These are phyloP conservation scores for Fusarium sp. DNA, from an alignment of 2,329 filamentous ascomycete species.

Conservation along the genomic window DNA sequence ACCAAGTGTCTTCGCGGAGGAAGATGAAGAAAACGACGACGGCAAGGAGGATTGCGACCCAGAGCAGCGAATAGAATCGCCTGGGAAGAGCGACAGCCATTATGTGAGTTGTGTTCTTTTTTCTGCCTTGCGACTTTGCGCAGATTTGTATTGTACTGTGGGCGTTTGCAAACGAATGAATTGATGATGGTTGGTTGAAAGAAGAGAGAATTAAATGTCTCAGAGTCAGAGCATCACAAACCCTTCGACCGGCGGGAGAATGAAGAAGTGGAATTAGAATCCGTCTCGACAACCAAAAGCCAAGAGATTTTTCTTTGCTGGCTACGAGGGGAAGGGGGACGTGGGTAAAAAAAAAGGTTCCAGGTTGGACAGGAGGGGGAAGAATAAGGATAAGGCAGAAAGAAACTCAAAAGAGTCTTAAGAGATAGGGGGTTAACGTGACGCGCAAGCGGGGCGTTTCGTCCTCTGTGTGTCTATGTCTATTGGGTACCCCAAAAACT, in stretches of 20 bases:
- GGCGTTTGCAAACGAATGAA: conserved; percentile 11
- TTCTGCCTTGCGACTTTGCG: background rate
- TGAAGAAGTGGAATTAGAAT: conserved; percentile 10
- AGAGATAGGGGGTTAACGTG: conserved; percentile 29
- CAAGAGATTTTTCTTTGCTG: conserved; percentile 26
- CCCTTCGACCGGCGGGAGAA: conserved; percentile 29
- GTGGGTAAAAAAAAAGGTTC: conserved; percentile 1
- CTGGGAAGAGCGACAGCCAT: conserved; percentile 41
- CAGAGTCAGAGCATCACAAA: conserved; percentile 36
- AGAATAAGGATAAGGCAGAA: conserved; percentile 28
- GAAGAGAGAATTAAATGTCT: conserved; percentile 22
- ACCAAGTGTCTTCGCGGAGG: conserved; percentile 40
- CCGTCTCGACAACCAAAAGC: conserved; percentile 8
- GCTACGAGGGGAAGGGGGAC: conserved; percentile 13
- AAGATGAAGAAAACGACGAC: conserved; percentile 40
- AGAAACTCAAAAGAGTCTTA: background rate
- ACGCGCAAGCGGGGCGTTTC: conserved; percentile 32
- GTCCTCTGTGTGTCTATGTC: background rate
- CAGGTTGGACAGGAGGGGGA: conserved; percentile 15
- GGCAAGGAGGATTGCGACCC: conserved; percentile 36
- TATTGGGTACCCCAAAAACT: conserved; percentile 11
- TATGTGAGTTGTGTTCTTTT: conserved; percentile 9
- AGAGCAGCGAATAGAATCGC: conserved; percentile 43
- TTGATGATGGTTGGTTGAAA: conserved; percentile 15
- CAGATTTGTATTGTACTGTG: background rate